Percentiles rank a stretch among this genome's conserved stretches.
Conservation (phyloP, 1,139 yeast genomes). For the Yamadazyma epiphylla region DNA sequence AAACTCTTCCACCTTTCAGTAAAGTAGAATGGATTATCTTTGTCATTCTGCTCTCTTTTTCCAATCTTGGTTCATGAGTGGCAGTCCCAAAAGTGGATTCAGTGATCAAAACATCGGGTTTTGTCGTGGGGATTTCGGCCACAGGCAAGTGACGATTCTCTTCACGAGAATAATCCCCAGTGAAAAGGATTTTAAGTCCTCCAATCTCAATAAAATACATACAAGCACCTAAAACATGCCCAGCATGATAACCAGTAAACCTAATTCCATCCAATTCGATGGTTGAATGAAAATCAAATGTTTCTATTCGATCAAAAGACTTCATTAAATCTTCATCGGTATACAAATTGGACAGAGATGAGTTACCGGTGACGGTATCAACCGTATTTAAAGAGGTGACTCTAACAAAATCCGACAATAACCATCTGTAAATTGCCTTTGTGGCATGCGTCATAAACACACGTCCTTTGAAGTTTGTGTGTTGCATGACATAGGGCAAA, state of each 20-base stretch:
- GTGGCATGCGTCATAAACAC: slow-evolving; percentile 99
- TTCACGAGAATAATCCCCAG: slow-evolving; percentile 96
- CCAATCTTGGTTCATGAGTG: slow-evolving; percentile 86
- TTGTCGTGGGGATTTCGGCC: slow-evolving; percentile 88
- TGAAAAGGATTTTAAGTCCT: slow-evolving; percentile 81
- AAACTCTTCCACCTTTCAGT: slow-evolving; percentile 84
- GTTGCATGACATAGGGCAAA: slow-evolving; percentile 96
- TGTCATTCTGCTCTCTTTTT: slow-evolving; percentile 78
- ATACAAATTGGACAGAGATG: slow-evolving; percentile 54
- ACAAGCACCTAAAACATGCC: slow-evolving; percentile 98
- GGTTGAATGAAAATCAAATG: slow-evolving; percentile 93
- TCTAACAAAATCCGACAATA: slow-evolving; percentile 87
- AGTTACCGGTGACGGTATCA: slow-evolving; percentile 15
- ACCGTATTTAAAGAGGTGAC: slow-evolving; percentile 61
- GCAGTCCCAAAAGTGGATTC: slow-evolving; percentile 99
- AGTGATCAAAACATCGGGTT: slow-evolving; percentile 87
- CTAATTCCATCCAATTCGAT: slow-evolving; percentile 90
- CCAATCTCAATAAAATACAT: slow-evolving; percentile 96
- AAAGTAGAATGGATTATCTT: slow-evolving; percentile 81
- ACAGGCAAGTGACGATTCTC: slow-evolving; percentile 92
- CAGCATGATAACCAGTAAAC: slow-evolving; percentile 98
- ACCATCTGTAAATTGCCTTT: slow-evolving; percentile 95
- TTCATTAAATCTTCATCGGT: slow-evolving; percentile 87
- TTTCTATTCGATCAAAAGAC: slow-evolving; percentile 87
- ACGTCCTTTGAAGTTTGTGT: slow-evolving; percentile 87